These are phyloP conservation scores for Pinguiococcus pyrenoidosus DNA, from an alignment of 108 stramenopile species.

Conservation along the genomic window DNA sequence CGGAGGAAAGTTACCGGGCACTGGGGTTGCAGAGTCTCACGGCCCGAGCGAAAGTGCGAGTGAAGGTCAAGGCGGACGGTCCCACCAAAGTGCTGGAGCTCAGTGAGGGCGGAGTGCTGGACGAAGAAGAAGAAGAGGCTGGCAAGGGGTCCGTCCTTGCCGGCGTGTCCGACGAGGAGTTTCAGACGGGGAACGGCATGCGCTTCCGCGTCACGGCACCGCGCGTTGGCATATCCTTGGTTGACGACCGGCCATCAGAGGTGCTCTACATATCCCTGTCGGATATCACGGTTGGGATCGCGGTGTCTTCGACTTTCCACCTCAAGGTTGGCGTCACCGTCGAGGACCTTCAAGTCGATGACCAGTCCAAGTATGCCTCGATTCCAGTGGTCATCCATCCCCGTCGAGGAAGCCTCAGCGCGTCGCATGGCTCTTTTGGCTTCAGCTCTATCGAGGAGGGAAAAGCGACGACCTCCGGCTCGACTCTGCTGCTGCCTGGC, in stretches of 20 bases:
- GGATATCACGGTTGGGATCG: constrained; percentile 9
- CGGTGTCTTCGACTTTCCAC: constrained; percentile 6
- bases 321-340: constrained; percentile 19
- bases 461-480: too few relatives aligned
- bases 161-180: background rate
- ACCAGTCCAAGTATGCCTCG: too few relatives aligned
- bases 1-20: too few relatives aligned
- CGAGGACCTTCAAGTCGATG: background rate
- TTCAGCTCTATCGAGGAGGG: too few relatives aligned
- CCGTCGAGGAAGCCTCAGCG: too few relatives aligned
- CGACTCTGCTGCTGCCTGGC: too few relatives aligned
- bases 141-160: constrained; percentile 11
- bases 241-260: constrained; percentile 18
- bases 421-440: too few relatives aligned
- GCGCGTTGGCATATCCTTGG: constrained; percentile 17
- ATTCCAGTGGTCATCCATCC: too few relatives aligned
- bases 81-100: constrained; percentile 25
- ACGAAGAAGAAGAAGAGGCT: constrained; percentile 12
- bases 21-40: too few relatives aligned
- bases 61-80: constrained; percentile 22
- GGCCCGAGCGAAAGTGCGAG: too few relatives aligned
- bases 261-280: constrained; percentile 6
- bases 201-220: constrained; percentile 3
- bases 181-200: background rate
- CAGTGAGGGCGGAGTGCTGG: constrained; percentile 7